phyloP scores from a whole-genome alignment of 352 stramenopile genomes.

The Pythium utonaiense region DNA sequence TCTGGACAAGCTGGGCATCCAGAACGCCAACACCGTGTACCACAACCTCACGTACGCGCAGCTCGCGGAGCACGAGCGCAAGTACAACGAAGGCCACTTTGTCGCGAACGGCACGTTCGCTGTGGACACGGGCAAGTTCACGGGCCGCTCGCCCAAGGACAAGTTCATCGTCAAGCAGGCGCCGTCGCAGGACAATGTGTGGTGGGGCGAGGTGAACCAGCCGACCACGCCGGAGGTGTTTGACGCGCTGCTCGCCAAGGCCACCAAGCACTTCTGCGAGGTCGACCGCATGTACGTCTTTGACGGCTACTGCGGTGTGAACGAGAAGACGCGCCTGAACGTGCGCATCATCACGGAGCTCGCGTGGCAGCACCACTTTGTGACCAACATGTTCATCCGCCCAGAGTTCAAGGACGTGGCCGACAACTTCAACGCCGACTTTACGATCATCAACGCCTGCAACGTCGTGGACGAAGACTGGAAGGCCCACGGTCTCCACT shows the following conservation, averaged over 20 bases:
- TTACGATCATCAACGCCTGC: slow-evolving; percentile 70
- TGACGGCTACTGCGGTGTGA: slow-evolving; percentile 57
- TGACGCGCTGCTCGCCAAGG: slow-evolving; percentile 42
- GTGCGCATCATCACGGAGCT: slow-evolving; percentile 58
- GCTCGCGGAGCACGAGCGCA: slow-evolving; percentile 40
- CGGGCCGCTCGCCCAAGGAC: slow-evolving; percentile 52
- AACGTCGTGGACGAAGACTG: slow-evolving; percentile 57
- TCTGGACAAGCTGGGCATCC: slow-evolving; percentile 40
- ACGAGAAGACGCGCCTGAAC: slow-evolving; percentile 54
- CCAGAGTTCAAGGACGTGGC: slow-evolving; percentile 52
- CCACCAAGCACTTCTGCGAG: slow-evolving; percentile 43
- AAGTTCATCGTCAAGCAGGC: slow-evolving; percentile 61
- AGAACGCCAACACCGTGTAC: slow-evolving; percentile 37
- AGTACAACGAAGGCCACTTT: slow-evolving; percentile 51
- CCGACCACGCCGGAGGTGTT: slow-evolving; percentile 51
- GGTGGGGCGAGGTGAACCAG: slow-evolving; percentile 57
- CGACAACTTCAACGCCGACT: slow-evolving; percentile 42
- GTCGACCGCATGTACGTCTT: slow-evolving; percentile 64
- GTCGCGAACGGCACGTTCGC: slow-evolving; percentile 60
- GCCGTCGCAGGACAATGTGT: slow-evolving; percentile 44
- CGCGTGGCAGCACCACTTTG: slow-evolving; percentile 64
- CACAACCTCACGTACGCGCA: slow-evolving; percentile 55
- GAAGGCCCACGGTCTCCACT: slow-evolving; percentile 47
- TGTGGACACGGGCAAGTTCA: slow-evolving; percentile 65
- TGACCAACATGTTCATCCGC: slow-evolving; percentile 73